Evolutionary conservation across 2,329 filamentous ascomycete genomes (phyloP).

Genomic region (Penicillium olsonii): DNA sequence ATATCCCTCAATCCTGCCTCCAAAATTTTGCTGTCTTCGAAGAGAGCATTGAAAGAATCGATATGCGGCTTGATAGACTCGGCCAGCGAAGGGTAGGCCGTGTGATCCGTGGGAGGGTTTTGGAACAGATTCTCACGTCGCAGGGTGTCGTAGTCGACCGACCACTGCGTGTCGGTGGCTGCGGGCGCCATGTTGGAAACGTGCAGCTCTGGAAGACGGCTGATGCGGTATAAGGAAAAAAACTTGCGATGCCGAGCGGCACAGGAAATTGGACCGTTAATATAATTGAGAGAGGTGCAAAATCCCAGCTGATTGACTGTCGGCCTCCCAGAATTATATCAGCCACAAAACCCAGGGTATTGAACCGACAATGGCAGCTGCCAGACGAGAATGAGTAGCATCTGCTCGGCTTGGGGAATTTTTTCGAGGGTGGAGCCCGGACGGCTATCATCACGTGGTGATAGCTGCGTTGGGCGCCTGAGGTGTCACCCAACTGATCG

Average conservation of each 20-base stretch:
- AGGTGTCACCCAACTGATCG: slow-evolving; percentile 12
- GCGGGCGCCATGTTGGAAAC: slow-evolving; percentile 53
- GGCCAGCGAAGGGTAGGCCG: slow-evolving; percentile 84
- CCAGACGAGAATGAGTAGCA: slow-evolving; percentile 23
- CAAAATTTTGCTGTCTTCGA: slow-evolving; percentile 71
- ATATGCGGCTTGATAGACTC: slow-evolving; percentile 88
- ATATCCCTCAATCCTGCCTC: slow-evolving; percentile 82
- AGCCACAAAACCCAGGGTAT: slow-evolving; percentile 22
- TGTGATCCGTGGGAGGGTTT: slow-evolving; percentile 82
- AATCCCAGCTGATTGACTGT: slow-evolving; percentile 3
- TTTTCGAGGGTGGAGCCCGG: slow-evolving; percentile 40
- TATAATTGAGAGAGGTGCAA: slow-evolving; percentile 1
- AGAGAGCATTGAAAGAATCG: slow-evolving; percentile 91
- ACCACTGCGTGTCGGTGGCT: slow-evolving; percentile 71
- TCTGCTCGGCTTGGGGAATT: slow-evolving; percentile 36
- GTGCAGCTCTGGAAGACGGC: slow-evolving; percentile 11
- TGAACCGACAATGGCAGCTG: slow-evolving; percentile 29
- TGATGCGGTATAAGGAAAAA: slow-evolving; percentile 15
- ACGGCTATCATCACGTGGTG: slow-evolving; percentile 45
- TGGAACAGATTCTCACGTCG: slow-evolving; percentile 86
- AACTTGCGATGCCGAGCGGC: slow-evolving; percentile 11
- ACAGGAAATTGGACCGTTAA: slow-evolving; percentile 10
- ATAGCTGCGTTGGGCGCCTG: slow-evolving; percentile 33
- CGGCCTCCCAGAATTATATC: slow-evolving; percentile 16
- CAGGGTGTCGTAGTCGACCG: slow-evolving; percentile 80